Percentiles rank a stretch among this genome's conserved stretches.
Conservation (phyloP, 1,284 basidiomycete genomes). For the Thelephora terrestris region DNA sequence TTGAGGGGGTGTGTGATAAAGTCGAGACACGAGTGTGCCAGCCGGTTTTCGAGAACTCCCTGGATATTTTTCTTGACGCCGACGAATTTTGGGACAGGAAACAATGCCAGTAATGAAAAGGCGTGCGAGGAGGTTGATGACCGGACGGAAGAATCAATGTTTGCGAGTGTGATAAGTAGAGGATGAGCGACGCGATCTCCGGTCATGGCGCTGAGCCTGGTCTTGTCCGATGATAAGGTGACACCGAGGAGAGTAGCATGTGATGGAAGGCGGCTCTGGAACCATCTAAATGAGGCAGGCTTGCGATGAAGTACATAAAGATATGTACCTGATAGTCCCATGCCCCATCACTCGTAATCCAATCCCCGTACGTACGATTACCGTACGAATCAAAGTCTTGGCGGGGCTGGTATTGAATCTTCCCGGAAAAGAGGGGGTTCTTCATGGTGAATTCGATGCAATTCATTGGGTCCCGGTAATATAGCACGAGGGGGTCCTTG, state of each 20-base stretch:
- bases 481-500: neutral
- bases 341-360: conserved; percentile 8
- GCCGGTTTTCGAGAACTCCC: neutral
- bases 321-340: conserved; percentile 8
- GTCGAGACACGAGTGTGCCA: neutral
- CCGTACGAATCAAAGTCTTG: too few relatives aligned
- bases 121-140: neutral
- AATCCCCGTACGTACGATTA: conserved; percentile 4
- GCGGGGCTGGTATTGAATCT: neutral
- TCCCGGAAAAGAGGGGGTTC: neutral
- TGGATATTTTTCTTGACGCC: neutral
- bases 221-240: neutral
- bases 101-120: neutral
- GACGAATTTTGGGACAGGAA: neutral
- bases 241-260: neutral
- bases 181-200: neutral
- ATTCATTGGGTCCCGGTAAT: neutral
- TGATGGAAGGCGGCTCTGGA: neutral
- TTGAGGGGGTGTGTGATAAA: neutral
- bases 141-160: neutral
- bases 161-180: neutral
- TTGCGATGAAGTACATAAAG: neutral
- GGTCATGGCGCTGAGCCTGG: neutral
- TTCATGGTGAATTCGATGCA: neutral
- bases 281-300: neutral